Evolutionary conservation across 805 yeast species (phyloP), one percentile per base, ranked within the genome.

Genomic region (Candida hispaniensis): DNA sequence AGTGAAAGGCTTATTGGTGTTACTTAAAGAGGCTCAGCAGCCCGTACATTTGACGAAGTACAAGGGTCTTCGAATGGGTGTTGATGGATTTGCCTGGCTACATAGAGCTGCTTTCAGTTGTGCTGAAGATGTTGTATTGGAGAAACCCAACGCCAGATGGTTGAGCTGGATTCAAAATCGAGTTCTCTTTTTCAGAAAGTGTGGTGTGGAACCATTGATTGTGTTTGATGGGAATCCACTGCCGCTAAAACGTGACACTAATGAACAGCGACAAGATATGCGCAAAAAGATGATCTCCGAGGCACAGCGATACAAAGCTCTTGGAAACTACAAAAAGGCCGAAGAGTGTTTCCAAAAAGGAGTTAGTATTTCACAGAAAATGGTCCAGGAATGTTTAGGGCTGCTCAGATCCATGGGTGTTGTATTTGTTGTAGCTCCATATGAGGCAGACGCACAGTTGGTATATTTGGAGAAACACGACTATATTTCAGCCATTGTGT

Each of bases 361-460:
- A 22, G 79, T 93, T 4, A 86, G 79, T 47, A 79, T 91, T 8
- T 79, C 94, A 2, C 83, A 94, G 1, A 73, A 73, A 43, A 85
- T 91, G 91, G 96, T 95, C 4, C 80, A 80, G 47, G 67, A 82
- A 8, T 64, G 88, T 8, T 83, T 86, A 51, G 79, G 76, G 24
- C 77, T 69, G 47, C 64, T 93, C 43, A 74, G 73, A 45, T 44
- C 53, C 9, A 61, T 67, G 28, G 55, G 58, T 1, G 72, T 91
- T 30, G 68, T 65, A 41, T 88, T 71, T 48, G 70, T 91, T 6
- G 98, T 91, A 6, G 97, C 99, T 0, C 99, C 99, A 0, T 91
- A 83, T 52, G 99, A 91, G 58, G 98, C 98, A 1, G 99, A 91
- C 54, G 79, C 98, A 1, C 98, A 91, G 55, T 72, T 91, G 79